Percentiles rank a stretch among this genome's conserved stretches.
Conservation (phyloP, 208 protist species). For the Leishmania guyanensis region DNA sequence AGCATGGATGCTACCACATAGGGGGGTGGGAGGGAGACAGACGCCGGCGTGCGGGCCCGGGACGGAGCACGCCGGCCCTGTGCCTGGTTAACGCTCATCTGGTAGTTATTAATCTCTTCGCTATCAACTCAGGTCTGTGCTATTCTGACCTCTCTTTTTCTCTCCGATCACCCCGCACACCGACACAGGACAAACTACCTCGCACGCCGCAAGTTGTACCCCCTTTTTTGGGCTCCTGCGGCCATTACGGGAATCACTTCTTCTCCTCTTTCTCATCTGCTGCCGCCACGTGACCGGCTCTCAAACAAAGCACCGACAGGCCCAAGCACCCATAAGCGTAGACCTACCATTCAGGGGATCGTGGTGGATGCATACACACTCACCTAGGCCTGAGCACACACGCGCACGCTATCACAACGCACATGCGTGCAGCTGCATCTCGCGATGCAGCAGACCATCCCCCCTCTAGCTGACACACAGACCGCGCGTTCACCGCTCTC, state of each 20-base stretch:
- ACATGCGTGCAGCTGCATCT: not conserved
- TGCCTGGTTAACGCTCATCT: not conserved
- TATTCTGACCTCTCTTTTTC: not conserved
- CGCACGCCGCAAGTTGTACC: not conserved
- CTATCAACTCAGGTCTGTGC: not conserved
- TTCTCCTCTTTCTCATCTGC: slow-evolving; percentile 3
- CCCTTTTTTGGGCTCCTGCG: not conserved
- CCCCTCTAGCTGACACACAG: not conserved
- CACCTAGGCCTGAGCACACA: not conserved
- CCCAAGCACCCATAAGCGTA: not conserved
- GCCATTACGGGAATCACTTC: not conserved
- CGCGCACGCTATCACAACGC: not conserved
- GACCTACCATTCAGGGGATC: not conserved
- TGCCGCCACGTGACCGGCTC: not conserved
- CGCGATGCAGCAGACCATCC: not conserved
- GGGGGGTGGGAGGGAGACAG: not conserved
- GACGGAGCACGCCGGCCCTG: not conserved
- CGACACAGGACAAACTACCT: not conserved
- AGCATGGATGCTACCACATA: not conserved
- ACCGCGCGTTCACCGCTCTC: not conserved
- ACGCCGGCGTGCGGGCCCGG: not conserved
- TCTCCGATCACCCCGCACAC: not conserved
- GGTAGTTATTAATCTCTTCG: not conserved
- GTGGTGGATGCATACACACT: not conserved
- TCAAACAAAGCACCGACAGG: not conserved